Percentiles rank a stretch among this genome's conserved stretches.
These are phyloP conservation scores for Endocalyx cinctus DNA, from an alignment of 2,329 filamentous ascomycete species.

Conservation along the genomic window DNA sequence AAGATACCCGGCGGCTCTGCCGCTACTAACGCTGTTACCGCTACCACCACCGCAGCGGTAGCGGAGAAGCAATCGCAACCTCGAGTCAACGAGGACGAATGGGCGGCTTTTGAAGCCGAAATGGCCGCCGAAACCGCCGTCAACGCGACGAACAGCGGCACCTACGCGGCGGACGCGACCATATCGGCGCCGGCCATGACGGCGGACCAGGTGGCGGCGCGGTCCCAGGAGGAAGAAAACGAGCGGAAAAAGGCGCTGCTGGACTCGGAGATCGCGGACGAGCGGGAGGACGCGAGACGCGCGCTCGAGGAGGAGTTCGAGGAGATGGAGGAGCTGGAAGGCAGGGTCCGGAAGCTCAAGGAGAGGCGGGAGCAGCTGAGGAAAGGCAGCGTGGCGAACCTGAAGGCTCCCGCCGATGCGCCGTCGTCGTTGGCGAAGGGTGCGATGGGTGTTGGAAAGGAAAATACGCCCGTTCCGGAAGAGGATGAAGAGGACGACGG, in stretches of 20 bases:
- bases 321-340: conserved; percentile 76
- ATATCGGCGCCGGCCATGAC: conserved; percentile 67
- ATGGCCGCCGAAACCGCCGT: conserved; percentile 45
- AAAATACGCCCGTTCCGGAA: conserved; percentile 20
- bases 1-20: background rate
- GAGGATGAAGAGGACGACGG: conserved; percentile 38
- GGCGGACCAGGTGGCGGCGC: conserved; percentile 56
- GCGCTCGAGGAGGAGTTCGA: conserved; percentile 75
- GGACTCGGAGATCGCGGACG: conserved; percentile 56
- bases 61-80: conserved; percentile 6
- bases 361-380: conserved; percentile 66
- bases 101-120: conserved; percentile 83
- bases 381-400: conserved; percentile 27
- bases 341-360: conserved; percentile 63
- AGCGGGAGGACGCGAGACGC: conserved; percentile 70
- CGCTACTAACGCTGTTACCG: conserved; percentile 3
- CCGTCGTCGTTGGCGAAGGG: conserved; percentile 2
- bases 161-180: conserved; percentile 44
- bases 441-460: conserved; percentile 17
- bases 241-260: conserved; percentile 46
- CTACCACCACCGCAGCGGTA: conserved; percentile 10
- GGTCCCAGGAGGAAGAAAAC: conserved; percentile 46
- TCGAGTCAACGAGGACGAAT: conserved; percentile 65
- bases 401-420: conserved; percentile 8
- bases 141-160: conserved; percentile 7